Base-by-base conservation (phyloP, 2,329 filamentous ascomycete species). In the Monosporascus ibericus region DNA sequence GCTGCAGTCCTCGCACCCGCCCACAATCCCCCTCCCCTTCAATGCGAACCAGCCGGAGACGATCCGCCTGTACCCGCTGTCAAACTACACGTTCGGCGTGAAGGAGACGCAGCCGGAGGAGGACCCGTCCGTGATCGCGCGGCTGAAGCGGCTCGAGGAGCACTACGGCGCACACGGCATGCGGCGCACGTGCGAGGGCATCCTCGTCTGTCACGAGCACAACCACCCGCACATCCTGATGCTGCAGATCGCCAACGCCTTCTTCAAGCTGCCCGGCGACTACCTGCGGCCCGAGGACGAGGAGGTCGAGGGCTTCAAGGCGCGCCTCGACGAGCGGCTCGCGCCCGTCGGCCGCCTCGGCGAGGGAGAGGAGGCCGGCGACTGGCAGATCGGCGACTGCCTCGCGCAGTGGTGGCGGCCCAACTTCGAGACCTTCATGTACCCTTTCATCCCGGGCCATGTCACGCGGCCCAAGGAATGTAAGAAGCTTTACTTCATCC, bases 351-450 rank as follows among this genome's bases (percentile, higher is more conserved):
- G 90, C 50, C 86, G 87, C 48, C 84, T 89, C 25, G 88, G 90
- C 55, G 88, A 95, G 70, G 89, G 88, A 48, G 89, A 94, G 63
- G 92, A 92, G 68, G 69, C 71, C 0, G 88, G 89, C 58, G 90
- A 96, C 67, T 99, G 94, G 94, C 82, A 95, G 69, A 85, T 99
- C 61, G 90, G 89, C 62, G 94, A 97, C 69, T 96, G 92, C 48
- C 79, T 99, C 52, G 92, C 94, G 50, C 92, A 96, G 74, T 99
- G 94, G 94, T 99, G 92, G 91, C 81, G 94, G 53, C 94, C 94
- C 50, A 99, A 97, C 76, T 96, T 97, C 69, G 94, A 99, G 78
- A 97, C 94, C 2, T 97, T 97, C 78, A 96, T 99, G 91, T 99
- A 99, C 70, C 94, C 94, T 1, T 99, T 96, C 72, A 87, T 97